Evolutionary conservation across 805 yeast species (phyloP), one percentile per base, ranked within the genome.

Genomic region (Ogataea methanolica): DNA sequence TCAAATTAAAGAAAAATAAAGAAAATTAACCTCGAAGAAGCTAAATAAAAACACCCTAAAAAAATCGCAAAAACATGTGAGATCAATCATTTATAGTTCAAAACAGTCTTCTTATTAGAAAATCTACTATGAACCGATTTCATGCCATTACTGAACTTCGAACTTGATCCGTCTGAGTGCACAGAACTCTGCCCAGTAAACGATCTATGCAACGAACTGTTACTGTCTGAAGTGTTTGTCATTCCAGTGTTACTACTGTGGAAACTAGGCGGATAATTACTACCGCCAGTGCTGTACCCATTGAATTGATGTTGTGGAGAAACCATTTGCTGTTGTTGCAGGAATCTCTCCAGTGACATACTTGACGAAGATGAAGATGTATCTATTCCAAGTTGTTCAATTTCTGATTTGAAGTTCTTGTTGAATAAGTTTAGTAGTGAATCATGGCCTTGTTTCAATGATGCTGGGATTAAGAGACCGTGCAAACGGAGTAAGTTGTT

Each of bases 401-500:
- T 82, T 55, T 89, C 96, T 6, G 69, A 74, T 26, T 70, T 69
- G 65, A 89, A 89, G 61, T 88, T 87, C 67, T 76, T 76, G 53
- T 73, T 73, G 68, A 78, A 88, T 48, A 88, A 66, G 33, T 74
- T 77, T 36, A 80, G 75, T 67, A 89, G 71, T 14, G 82, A 75
- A n/a, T 76, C 77, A 59, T 89, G 96, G 21, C 88, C 76, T 2
- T 77, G 75, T 54, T 69, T 75, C 71, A 88, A 70, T 12, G 71
- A 60, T 1, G 72, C 60, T 2, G 86, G 79, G 15, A 86, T 74
- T 49, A 86, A 69, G 54, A 77, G 73, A 1, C 82, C 87, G 62
- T 89, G 96, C 41, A 88, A 72, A 19, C 74, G 70, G 49, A 89
- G 72, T 61, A 94, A 82, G 44, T 85, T 71, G 63, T 74, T 75